A percentile compares a stretch with the other conserved stretches of the same genome.
Conservation (phyloP, 331 rosid species). For the Cydonia oblonga region DNA sequence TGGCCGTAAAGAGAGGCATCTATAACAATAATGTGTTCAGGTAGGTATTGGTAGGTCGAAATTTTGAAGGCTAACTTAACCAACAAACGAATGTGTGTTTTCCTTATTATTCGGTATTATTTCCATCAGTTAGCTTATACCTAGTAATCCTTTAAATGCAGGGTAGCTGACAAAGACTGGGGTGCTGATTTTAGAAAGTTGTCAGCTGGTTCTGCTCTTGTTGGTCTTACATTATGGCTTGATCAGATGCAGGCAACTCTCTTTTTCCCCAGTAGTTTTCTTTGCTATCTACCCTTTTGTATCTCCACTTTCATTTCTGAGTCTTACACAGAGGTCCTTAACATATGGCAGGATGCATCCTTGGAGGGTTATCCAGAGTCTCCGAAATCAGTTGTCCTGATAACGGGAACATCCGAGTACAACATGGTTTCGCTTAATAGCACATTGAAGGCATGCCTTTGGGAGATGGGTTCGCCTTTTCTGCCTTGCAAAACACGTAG, state of each 20-base stretch:
- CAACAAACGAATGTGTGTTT: not conserved
- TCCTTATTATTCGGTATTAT: not conserved
- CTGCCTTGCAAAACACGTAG: constrained; percentile 74
- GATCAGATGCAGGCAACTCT: constrained; percentile 87
- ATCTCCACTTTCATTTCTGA: not conserved
- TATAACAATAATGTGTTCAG: constrained; percentile 60
- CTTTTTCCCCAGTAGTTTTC: not conserved
- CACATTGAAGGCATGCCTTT: constrained; percentile 75
- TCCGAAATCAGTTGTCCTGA: constrained; percentile 82
- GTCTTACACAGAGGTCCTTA: constrained; percentile 8
- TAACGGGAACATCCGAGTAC: constrained; percentile 86
- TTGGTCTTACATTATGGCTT: constrained; percentile 96
- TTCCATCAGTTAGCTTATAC: constrained; percentile 9
- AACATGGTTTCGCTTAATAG: constrained; percentile 77
- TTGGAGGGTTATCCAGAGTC: constrained; percentile 86
- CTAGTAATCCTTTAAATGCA: constrained; percentile 23
- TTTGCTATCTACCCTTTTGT: not conserved
- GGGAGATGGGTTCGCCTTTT: constrained; percentile 98
- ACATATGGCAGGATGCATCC: constrained; percentile 73
- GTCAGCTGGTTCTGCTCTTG: constrained; percentile 92
- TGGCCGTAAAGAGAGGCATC: constrained; percentile 70
- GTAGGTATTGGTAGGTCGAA: constrained; percentile 25
- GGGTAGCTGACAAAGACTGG: constrained; percentile 94
- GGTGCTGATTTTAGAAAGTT: constrained; percentile 91
- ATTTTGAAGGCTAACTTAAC: not conserved